phyloP scores from a whole-genome alignment of 495 filamentous ascomycete species.

The Lepraria neglecta region DNA sequence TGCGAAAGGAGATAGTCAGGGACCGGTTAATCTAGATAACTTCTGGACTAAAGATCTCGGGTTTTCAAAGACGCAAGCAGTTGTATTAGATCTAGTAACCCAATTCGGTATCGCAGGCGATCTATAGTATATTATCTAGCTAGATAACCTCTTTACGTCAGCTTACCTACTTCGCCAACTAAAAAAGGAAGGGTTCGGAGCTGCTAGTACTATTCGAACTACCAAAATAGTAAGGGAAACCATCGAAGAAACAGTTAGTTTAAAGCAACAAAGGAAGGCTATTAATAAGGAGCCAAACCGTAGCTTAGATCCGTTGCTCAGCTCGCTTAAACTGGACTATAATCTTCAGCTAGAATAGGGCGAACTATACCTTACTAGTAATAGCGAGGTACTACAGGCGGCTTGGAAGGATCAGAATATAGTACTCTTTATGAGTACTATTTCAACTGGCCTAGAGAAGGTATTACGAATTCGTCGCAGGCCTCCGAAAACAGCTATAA shows the following conservation, averaged over 20 bases:
- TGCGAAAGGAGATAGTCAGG: not conserved
- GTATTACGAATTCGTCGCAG: too few species aligned
- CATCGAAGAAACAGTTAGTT: not conserved
- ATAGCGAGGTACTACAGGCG: not conserved
- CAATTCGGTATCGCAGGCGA: too few species aligned
- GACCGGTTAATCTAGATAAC: not conserved
- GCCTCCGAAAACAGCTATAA: too few species aligned
- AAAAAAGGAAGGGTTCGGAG: not conserved
- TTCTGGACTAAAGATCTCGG: not conserved
- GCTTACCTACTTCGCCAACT: not conserved
- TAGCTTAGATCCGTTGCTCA: not conserved
- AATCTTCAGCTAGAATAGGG: not conserved
- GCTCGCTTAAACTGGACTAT: not conserved
- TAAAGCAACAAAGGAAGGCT: not conserved
- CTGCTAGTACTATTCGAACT: not conserved
- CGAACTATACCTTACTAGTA: not conserved
- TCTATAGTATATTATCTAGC: not conserved
- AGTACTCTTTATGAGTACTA: too few species aligned
- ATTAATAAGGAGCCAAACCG: not conserved
- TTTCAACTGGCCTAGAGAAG: too few species aligned
- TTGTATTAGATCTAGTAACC: too few species aligned
- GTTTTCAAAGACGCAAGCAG: not conserved
- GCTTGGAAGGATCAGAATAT: not conserved
- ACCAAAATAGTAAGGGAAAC: not conserved
- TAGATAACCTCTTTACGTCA: conserved; percentile 3